These are phyloP conservation scores for Diatrype stigma DNA, from an alignment of 2,329 filamentous ascomycete species.

Conservation along the genomic window DNA sequence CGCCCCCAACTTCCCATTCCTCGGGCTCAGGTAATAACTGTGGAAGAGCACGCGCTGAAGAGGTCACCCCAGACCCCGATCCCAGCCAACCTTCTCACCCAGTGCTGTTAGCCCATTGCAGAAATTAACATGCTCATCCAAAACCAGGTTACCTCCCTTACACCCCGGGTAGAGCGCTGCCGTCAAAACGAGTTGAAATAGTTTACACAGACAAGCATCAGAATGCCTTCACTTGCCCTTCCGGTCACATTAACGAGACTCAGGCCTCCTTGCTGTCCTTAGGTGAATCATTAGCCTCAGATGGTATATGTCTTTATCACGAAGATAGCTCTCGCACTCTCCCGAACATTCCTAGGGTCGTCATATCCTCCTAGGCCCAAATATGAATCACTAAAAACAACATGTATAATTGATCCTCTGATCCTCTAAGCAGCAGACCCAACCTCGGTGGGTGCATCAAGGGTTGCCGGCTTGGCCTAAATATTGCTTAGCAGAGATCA, in stretches of 20 bases:
- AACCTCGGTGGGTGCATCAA: slow-evolving; percentile 27
- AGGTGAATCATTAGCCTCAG: neutral
- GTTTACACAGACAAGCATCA: neutral
- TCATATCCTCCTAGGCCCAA: slow-evolving; percentile 15
- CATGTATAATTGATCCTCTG: slow-evolving; percentile 1
- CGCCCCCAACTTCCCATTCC: neutral
- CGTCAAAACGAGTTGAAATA: neutral
- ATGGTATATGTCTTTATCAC: neutral
- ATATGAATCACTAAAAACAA: neutral
- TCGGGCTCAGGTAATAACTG: neutral
- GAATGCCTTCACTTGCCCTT: neutral
- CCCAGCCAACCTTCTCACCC: neutral
- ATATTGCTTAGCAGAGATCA: slow-evolving; percentile 5
- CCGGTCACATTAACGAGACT: neutral
- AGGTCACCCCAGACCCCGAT: neutral
- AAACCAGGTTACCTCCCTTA: neutral
- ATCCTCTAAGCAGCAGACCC: slow-evolving; percentile 13
- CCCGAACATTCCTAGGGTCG: neutral
- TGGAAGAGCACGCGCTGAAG: neutral
- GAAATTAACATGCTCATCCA: neutral
- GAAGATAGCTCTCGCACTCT: neutral
- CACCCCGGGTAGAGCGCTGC: neutral
- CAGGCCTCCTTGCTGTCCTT: neutral
- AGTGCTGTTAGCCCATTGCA: neutral
- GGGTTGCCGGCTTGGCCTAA: slow-evolving; percentile 7